These are phyloP conservation scores for Krasilnikovozyma curviuscula DNA, from an alignment of 768 basidiomycete genomes.

Conservation along the genomic window DNA sequence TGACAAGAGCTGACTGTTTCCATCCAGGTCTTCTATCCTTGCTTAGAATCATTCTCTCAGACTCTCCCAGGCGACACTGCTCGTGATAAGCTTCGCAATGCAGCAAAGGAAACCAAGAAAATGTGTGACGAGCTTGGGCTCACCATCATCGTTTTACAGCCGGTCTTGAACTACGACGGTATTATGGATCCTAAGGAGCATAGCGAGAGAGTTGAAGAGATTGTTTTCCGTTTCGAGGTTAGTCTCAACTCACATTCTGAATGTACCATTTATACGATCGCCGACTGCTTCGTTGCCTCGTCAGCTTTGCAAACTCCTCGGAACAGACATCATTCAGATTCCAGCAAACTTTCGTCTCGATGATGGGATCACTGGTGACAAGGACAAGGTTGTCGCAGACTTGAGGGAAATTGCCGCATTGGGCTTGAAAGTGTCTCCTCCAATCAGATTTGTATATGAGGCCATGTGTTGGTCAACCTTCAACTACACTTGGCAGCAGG, in stretches of 20 bases:
- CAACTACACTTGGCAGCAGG: background rate
- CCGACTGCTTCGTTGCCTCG: background rate
- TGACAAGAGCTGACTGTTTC: background rate
- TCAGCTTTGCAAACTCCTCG: conserved; percentile 10
- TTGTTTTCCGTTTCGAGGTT: conserved; percentile 10
- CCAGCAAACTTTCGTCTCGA: conserved; percentile 10
- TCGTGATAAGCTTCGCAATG: background rate
- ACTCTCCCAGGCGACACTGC: background rate
- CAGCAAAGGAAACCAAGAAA: background rate
- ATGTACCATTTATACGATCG: background rate
- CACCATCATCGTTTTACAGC: conserved; percentile 6
- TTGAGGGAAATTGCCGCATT: conserved; percentile 10
- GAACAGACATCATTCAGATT: conserved; percentile 11
- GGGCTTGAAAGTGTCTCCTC: background rate
- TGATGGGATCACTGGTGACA: conserved; percentile 5
- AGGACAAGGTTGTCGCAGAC: conserved; percentile 7
- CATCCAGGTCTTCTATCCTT: conserved; percentile 9
- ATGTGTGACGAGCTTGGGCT: conserved; percentile 2
- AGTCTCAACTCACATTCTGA: background rate
- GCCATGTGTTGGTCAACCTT: conserved; percentile 6
- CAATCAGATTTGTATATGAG: conserved; percentile 11
- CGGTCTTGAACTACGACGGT: conserved; percentile 11
- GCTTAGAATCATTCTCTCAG: conserved; percentile 3
- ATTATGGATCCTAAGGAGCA: conserved; percentile 9
- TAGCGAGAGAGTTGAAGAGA: conserved; percentile 1